These are phyloP conservation scores for Golovinomyces cichoracearum DNA, from an alignment of 2,329 filamentous ascomycete genomes.

Conservation along the genomic window DNA sequence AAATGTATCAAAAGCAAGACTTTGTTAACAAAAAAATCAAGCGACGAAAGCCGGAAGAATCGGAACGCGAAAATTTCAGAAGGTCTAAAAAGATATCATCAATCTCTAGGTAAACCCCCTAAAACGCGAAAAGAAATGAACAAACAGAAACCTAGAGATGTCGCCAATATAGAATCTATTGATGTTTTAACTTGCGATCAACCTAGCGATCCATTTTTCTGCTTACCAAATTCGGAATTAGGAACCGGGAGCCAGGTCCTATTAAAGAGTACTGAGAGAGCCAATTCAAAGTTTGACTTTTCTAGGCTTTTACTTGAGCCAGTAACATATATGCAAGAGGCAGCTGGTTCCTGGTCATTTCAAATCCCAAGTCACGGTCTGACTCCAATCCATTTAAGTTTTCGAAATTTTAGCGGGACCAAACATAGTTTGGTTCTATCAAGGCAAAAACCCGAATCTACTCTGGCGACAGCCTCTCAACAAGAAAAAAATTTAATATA, in stretches of 20 bases:
- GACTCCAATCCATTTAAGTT: slow-evolving; percentile 7
- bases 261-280: no score
- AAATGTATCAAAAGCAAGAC: neutral
- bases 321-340: slow-evolving; percentile 12
- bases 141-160: neutral
- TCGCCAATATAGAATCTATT: neutral
- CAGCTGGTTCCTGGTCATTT: slow-evolving; percentile 11
- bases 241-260: no score
- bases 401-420: no score
- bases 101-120: neutral
- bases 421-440: no score
- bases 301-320: slow-evolving; percentile 10
- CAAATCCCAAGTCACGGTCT: slow-evolving; percentile 14
- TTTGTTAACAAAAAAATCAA: neutral
- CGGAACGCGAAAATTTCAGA: neutral
- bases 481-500: no score
- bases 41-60: neutral
- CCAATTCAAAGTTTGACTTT: no score
- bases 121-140: neutral
- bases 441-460: no score
- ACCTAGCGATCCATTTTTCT: no score
- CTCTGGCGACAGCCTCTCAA: no score
- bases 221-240: no score
- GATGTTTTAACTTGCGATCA: neutral
- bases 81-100: neutral